These are phyloP conservation scores for Apiotrichum akiyoshidainum DNA, from an alignment of 1,284 basidiomycete genomes.

Conservation along the genomic window DNA sequence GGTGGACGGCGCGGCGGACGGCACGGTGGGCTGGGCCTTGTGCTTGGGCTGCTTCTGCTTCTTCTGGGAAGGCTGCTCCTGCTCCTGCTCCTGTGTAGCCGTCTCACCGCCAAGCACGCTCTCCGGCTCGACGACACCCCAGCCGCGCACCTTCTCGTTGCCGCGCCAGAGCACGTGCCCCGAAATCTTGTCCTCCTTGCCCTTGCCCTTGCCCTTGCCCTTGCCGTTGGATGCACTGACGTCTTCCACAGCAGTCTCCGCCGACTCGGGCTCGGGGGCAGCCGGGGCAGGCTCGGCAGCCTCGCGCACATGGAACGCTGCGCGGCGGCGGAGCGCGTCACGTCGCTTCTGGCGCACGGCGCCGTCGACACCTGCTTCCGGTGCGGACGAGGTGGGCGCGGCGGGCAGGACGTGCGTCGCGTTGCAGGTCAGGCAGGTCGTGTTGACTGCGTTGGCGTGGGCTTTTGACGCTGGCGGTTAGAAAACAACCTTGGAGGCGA, in stretches of 20 bases:
- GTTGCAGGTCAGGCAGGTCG: conserved; percentile 33
- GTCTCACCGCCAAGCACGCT: neutral
- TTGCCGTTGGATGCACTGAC: neutral
- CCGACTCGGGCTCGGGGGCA: neutral
- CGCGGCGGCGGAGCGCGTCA: conserved; percentile 12
- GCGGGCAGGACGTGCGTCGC: conserved; percentile 20
- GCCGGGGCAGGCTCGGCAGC: neutral
- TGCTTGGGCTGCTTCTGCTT: neutral
- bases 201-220: conserved; percentile 1
- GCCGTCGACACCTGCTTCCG: conserved; percentile 26
- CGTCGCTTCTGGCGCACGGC: conserved; percentile 24
- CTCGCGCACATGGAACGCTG: conserved; percentile 32
- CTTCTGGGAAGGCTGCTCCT: neutral
- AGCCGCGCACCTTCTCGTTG: conserved; percentile 11
- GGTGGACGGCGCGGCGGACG: neutral
- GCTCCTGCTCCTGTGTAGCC: neutral
- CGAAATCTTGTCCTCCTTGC: too few species aligned
- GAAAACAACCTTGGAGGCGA: neutral
- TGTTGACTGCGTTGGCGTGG: conserved; percentile 24
- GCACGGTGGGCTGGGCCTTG: neutral
- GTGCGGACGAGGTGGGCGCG: conserved; percentile 9
- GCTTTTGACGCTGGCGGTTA: conserved; percentile 21
- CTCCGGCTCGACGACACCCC: conserved; percentile 8
- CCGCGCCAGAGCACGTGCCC: conserved; percentile 19
- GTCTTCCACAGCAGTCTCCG: neutral